A percentile compares a stretch with the other conserved stretches of the same genome.
Evolutionary conservation across 2,329 filamentous ascomycete genomes (phyloP).

Genomic region (Keithomyces neogunnii): DNA sequence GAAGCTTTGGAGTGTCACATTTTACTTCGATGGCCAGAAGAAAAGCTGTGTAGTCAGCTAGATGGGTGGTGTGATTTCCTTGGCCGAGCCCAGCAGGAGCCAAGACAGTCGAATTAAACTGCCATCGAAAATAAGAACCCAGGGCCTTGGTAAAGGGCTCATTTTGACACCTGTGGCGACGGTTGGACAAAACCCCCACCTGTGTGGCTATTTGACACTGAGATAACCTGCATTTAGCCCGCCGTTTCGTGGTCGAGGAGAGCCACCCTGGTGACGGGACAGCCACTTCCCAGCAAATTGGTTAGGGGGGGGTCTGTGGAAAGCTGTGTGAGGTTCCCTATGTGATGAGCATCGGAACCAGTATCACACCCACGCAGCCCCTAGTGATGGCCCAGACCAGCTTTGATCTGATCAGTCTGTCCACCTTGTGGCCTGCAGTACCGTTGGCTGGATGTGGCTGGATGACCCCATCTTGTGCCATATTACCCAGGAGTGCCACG

Average conservation of each 20-base stretch:
- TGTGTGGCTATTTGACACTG: not conserved
- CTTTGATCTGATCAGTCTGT: not conserved
- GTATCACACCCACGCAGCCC: not conserved
- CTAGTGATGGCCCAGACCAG: not conserved
- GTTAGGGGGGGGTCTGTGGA: not conserved
- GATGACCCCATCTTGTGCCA: constrained; percentile 3
- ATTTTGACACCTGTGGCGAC: not conserved
- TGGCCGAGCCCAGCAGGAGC: too few species aligned
- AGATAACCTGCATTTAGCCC: not conserved
- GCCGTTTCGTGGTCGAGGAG: not conserved
- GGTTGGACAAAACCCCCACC: not conserved
- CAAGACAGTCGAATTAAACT: too few species aligned
- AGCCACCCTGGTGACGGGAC: not conserved
- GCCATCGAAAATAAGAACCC: too few species aligned
- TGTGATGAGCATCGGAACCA: not conserved
- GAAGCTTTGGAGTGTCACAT: too few species aligned
- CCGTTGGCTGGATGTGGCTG: constrained; percentile 1
- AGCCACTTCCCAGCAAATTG: constrained; percentile 2
- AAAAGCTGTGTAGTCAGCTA: too few species aligned
- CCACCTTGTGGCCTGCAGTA: not conserved
- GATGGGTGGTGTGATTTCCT: too few species aligned
- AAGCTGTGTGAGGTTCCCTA: not conserved
- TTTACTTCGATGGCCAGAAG: too few species aligned
- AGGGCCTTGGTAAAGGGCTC: not conserved
- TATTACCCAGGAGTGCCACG: constrained; percentile 8